Base-by-base conservation (phyloP, 768 basidiomycete species). In the Trametes punicea region DNA sequence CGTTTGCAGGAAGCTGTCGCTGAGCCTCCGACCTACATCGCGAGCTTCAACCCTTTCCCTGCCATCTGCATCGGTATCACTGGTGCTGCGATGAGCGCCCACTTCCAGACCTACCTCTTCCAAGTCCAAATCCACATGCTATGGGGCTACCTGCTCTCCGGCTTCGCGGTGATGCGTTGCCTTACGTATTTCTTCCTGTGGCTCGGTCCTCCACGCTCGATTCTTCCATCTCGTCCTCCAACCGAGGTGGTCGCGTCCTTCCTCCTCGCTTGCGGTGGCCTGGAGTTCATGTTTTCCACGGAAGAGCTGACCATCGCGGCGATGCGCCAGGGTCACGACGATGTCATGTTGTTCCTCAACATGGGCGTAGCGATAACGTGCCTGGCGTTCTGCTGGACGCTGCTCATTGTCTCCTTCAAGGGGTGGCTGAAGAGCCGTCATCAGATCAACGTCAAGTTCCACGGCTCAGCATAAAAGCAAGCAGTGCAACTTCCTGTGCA, bases 121-220 rank as follows among this genome's bases (percentile, higher is more conserved):
- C 90, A 90, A 81, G 93, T 97, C 36, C 84, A 93, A 68, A 88
- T 98, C 48, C 96, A 98, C 70, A 70, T 79, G 29, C 77, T 98
- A 3, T 98, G 96, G 96, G 96, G 96, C 44, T 85, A 83, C 71
- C 76, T 95, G 21, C 83, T 98, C 13, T 77, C 87, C 51, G 87
- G 75, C 4, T 93, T 88, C 68, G 81, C 90, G 5, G 75, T 90
- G 7, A 73, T 95, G 57, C 82, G 96, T 48, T 90, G 87, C 67
- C 64, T 94, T 34, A 98, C 95, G 1, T 98, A 98, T 69, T 91
- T 94, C 74, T 93, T 98, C 82, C 77, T 96, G 36, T 98, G 90
- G 90, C 77, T 95, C 41, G 77, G 79, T 26, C 94, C 94, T 11
- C 88, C 92, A 6, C 78, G 79, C 11, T 93, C 91, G 2, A 77